Conservation (phyloP, 768 basidiomycete genomes). For the Collybia nuda region DNA sequence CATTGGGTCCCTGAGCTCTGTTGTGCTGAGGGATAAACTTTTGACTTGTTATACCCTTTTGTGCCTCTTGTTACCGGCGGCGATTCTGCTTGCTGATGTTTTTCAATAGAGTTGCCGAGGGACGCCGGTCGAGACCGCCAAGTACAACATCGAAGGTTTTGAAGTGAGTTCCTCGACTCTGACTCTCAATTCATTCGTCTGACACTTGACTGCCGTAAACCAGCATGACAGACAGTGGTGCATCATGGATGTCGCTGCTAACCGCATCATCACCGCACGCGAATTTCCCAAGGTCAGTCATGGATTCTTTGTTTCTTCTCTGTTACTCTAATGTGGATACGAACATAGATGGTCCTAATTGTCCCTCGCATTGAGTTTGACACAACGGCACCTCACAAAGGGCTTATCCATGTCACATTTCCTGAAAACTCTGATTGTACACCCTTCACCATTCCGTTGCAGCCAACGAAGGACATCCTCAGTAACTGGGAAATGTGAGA, state of each 20-base stretch:
- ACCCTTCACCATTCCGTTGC: constrained; percentile 55
- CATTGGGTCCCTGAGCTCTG: no score
- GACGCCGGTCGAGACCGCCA: constrained; percentile 52
- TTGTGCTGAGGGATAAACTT: background rate
- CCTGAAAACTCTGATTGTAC: constrained; percentile 47
- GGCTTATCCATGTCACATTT: constrained; percentile 49
- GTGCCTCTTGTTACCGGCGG: constrained; percentile 33
- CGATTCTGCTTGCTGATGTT: no score
- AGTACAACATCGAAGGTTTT: constrained; percentile 59
- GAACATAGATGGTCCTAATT: constrained; percentile 68
- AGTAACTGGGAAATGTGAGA: constrained; percentile 52
- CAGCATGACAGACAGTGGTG: constrained; percentile 73
- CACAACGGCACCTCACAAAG: constrained; percentile 30
- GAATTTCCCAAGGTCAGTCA: constrained; percentile 52
- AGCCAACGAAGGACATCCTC: constrained; percentile 47
- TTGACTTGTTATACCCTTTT: constrained; percentile 22
- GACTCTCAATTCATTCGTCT: background rate
- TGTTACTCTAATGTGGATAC: background rate
- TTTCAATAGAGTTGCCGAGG: constrained; percentile 63
- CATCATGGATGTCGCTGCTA: constrained; percentile 53
- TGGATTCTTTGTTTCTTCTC: background rate
- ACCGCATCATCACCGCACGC: constrained; percentile 65
- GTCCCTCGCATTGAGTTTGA: constrained; percentile 50
- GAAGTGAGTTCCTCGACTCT: constrained; percentile 41
- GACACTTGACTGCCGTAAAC: constrained; percentile 1